A percentile compares a stretch with the other conserved stretches of the same genome.
Conservation (phyloP, 768 basidiomycete species). For the Leccinum variicolor region DNA sequence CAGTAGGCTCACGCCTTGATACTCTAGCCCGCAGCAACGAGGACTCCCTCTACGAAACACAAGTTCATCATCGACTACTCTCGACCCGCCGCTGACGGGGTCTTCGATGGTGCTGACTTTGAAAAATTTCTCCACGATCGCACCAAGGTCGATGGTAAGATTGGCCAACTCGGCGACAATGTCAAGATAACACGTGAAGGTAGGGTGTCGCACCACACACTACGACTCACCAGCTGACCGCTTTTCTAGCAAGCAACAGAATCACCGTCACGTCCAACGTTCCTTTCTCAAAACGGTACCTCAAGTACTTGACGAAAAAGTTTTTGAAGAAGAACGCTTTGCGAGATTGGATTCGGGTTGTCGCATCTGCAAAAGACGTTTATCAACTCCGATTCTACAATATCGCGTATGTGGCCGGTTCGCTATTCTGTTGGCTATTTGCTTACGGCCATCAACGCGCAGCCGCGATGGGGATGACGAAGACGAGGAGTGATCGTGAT, state of each 20-base stretch:
- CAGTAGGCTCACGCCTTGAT: constrained; percentile 76
- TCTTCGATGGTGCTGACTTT: constrained; percentile 62
- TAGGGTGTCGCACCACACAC: constrained; percentile 31
- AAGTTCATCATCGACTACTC: constrained; percentile 88
- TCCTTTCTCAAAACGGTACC: constrained; percentile 94
- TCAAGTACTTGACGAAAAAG: constrained; percentile 99
- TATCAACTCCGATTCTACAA: constrained; percentile 97
- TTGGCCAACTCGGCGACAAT: constrained; percentile 87
- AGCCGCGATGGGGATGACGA: constrained; percentile 54
- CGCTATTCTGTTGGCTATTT: not conserved
- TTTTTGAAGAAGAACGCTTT: constrained; percentile 97
- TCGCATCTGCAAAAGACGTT: constrained; percentile 88
- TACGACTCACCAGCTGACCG: constrained; percentile 1
- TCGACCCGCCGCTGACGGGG: constrained; percentile 64
- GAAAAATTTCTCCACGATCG: constrained; percentile 93
- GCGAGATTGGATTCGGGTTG: constrained; percentile 97
- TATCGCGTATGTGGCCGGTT: constrained; percentile 59
- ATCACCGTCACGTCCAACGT: constrained; percentile 83
- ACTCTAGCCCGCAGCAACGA: constrained; percentile 54
- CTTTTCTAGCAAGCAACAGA: constrained; percentile 62
- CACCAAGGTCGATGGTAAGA: constrained; percentile 90
- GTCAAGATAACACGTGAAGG: constrained; percentile 87
- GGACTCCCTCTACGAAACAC: constrained; percentile 55
- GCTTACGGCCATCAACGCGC: not conserved
- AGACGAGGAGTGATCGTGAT: constrained; percentile 43